phyloP scores from a whole-genome alignment of 2,329 filamentous ascomycete genomes.

The Talaromyces piceae region DNA sequence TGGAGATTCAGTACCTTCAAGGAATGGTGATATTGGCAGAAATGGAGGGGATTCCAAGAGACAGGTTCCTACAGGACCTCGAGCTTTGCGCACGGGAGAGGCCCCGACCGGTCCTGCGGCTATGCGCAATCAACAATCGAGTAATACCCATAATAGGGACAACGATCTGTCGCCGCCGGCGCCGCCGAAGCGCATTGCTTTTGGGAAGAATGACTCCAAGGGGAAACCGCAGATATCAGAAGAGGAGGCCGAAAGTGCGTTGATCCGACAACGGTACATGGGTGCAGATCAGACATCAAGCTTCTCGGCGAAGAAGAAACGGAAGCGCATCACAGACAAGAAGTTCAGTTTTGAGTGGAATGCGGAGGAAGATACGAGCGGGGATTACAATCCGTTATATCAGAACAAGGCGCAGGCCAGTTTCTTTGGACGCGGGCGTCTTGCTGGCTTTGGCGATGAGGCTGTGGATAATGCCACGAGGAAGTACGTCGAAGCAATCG shows the following conservation, averaged over 20 bases:
- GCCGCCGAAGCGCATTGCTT: constrained; percentile 26
- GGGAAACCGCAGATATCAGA: constrained; percentile 37
- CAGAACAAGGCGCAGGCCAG: constrained; percentile 58
- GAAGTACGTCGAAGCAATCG: constrained; percentile 60
- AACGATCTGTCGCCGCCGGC: constrained; percentile 49
- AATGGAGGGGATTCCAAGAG: no score
- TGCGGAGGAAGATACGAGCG: constrained; percentile 82
- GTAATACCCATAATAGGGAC: constrained; percentile 26
- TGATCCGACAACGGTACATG: constrained; percentile 79
- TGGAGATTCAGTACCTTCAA: constrained; percentile 10
- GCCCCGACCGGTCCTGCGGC: constrained; percentile 44
- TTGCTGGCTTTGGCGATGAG: constrained; percentile 60
- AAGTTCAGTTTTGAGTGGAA: constrained; percentile 99
- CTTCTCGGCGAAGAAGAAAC: constrained; percentile 94
- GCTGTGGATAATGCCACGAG: constrained; percentile 44
- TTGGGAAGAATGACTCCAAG: constrained; percentile 28
- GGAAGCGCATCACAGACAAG: constrained; percentile 82
- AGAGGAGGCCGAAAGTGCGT: constrained; percentile 61
- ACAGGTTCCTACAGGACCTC: constrained; percentile 62
- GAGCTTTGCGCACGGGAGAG: constrained; percentile 53
- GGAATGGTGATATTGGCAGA: constrained; percentile 1
- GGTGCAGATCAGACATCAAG: constrained; percentile 82
- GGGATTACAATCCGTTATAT: constrained; percentile 75
- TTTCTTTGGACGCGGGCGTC: constrained; percentile 61
- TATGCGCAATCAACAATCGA: constrained; percentile 37